Percentiles rank a stretch among this genome's conserved stretches.
Conservation (phyloP, 2,329 filamentous ascomycete species). For the Stachybotrys chlorohalonatus region DNA sequence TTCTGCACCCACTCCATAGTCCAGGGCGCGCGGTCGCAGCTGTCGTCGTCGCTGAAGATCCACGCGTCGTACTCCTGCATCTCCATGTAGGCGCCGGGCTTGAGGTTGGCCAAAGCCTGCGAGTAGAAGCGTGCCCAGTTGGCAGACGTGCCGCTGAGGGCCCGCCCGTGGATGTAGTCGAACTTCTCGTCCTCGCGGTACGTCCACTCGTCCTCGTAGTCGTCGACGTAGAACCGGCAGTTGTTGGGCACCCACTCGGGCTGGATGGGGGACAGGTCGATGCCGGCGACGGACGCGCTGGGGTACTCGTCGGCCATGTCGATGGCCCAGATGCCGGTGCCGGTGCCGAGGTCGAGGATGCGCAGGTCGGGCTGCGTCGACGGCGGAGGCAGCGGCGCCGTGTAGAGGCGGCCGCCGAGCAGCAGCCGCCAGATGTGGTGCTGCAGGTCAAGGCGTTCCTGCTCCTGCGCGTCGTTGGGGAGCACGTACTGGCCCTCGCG, state of each 20-base stretch:
- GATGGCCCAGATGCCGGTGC: constrained; percentile 29
- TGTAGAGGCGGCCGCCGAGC: neutral
- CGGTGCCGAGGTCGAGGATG: constrained; percentile 15
- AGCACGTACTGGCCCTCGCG: constrained; percentile 21
- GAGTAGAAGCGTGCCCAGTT: constrained; percentile 22
- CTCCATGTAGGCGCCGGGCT: constrained; percentile 26
- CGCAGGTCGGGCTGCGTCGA: neutral
- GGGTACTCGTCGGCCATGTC: constrained; percentile 21
- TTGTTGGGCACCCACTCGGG: constrained; percentile 41
- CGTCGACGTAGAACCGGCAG: constrained; percentile 56
- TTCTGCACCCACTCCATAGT: constrained; percentile 29
- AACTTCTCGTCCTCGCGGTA: constrained; percentile 11
- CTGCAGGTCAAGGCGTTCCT: constrained; percentile 43
- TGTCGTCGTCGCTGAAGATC: constrained; percentile 29
- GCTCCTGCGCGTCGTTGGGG: constrained; percentile 25
- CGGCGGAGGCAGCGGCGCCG: neutral
- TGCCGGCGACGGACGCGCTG: constrained; percentile 12
- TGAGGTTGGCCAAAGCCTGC: constrained; percentile 17
- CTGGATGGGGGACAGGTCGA: constrained; percentile 10
- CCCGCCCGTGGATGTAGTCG: constrained; percentile 8
- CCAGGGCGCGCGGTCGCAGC: constrained; percentile 24
- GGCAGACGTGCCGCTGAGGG: constrained; percentile 21
- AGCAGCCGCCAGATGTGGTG: constrained; percentile 33
- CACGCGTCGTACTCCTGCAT: constrained; percentile 29
- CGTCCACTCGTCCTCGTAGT: constrained; percentile 43